phyloP scores from a whole-genome alignment of 164 flowering plant genomes.

The Aristolochia californica region DNA sequence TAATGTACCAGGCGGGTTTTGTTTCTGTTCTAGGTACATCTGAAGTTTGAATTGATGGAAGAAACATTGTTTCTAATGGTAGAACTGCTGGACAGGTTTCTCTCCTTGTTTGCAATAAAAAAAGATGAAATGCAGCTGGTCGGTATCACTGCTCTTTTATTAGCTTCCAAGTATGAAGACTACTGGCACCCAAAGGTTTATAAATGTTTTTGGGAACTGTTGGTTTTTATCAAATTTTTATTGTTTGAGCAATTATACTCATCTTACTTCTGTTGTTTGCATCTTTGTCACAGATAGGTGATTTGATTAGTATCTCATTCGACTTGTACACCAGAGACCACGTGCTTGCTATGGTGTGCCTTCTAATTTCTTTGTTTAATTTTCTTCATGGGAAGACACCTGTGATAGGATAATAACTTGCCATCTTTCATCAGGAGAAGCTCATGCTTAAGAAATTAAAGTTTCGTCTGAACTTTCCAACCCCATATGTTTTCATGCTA shows the following conservation, averaged over 20 bases:
- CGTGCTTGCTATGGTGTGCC: slow-evolving; percentile 68
- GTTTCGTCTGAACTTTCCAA: slow-evolving; percentile 69
- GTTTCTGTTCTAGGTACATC: slow-evolving; percentile 52
- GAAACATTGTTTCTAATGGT: slow-evolving; percentile 85
- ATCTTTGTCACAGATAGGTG: slow-evolving; percentile 39
- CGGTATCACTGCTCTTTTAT: slow-evolving; percentile 75
- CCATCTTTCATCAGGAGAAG: slow-evolving; percentile 58
- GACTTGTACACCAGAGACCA: slow-evolving; percentile 65
- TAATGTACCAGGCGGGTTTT: not conserved
- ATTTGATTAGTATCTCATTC: slow-evolving; percentile 63
- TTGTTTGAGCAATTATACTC: too few relatives aligned
- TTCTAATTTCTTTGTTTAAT: not conserved
- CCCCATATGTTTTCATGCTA: slow-evolving; percentile 82
- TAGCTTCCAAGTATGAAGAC: slow-evolving; percentile 93
- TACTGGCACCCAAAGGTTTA: slow-evolving; percentile 89
- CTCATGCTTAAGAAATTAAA: slow-evolving; percentile 52
- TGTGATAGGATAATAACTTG: not conserved
- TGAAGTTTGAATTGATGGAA: slow-evolving; percentile 74
- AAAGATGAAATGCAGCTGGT: slow-evolving; percentile 79
- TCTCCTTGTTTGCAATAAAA: slow-evolving; percentile 44
- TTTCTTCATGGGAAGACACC: not conserved
- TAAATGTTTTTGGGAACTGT: not conserved
- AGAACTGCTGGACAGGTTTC: slow-evolving; percentile 59
- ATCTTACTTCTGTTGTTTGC: not conserved
- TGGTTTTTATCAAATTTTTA: not conserved